Base-by-base conservation (phyloP, 1,284 basidiomycete genomes). In the Ceratorhiza oryzae-sativae region DNA sequence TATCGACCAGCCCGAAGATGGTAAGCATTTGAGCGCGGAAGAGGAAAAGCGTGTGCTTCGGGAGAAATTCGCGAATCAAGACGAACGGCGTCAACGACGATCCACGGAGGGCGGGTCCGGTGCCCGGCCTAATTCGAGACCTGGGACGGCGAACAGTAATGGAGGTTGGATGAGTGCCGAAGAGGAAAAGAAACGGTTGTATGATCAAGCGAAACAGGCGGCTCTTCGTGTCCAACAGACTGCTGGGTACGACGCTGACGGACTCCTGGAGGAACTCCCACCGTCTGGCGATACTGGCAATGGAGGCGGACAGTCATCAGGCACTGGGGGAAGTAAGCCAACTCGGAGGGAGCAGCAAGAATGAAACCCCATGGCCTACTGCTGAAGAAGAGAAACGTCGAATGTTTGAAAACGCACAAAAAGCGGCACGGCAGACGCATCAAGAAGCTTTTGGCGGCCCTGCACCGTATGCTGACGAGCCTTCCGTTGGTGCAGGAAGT, bases 121-220 rank as follows among this genome's bases (percentile, higher is more conserved):
- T 53, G 51, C 41, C 18, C 36, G 51, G 9, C 42, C 71, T 23
- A 48, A 23, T n/a, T 63, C 53, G 30, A 13, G 39, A 15, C 39
- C 46, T n/a, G 45, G 32, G 1, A 36, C 59, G 3, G 72, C 45
- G 8, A 48, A 56, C 48, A 59, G 34, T 46, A 25, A 27, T 6
- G 55, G 55, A 18, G 67, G 25, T 18, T 92, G 89, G 90, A 82
- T 81, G 3, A 85, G 87, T 0, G 89, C 91, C 0, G 90, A 91
- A 78, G 85, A 88, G 74, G 91, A 93, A 77, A 92, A 93, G 77
- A 72, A 68, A 20, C 67, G 67, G 27, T 18, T 93, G 23, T 95
- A 86, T 79, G 83, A 90, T 62, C 79, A 86, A 59, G 93, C 93
- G 0, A 84, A 86, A 73, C 84, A 82, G 1, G 84, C 83, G 63